These are phyloP conservation scores for Neonectria ditissima DNA, from an alignment of 2,329 filamentous ascomycete species.

Conservation along the genomic window DNA sequence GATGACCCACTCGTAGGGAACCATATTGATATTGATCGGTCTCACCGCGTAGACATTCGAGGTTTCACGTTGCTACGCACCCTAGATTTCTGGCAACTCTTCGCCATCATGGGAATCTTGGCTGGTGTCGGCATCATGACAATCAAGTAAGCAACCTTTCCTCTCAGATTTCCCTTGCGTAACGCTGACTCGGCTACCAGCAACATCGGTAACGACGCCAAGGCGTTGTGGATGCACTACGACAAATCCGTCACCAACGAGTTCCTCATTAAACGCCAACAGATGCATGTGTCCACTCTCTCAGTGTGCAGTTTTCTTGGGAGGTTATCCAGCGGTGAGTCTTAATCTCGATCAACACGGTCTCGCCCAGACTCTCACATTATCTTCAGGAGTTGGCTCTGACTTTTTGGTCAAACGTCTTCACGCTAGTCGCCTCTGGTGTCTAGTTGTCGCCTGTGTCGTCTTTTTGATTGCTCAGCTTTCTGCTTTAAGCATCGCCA, in stretches of 20 bases:
- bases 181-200: slow-evolving; percentile 57
- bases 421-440: slow-evolving; percentile 89
- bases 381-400: slow-evolving; percentile 78
- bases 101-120: slow-evolving; percentile 87
- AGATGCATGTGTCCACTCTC: slow-evolving; percentile 94
- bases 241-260: slow-evolving; percentile 78
- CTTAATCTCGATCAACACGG: background rate
- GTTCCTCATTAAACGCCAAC: slow-evolving; percentile 84
- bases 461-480: slow-evolving; percentile 86
- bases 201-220: slow-evolving; percentile 93
- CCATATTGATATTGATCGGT: slow-evolving; percentile 78
- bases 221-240: slow-evolving; percentile 89
- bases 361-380: slow-evolving; percentile 30
- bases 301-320: slow-evolving; percentile 89
- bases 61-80: slow-evolving; percentile 79
- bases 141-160: slow-evolving; percentile 79
- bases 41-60: slow-evolving; percentile 90
- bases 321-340: slow-evolving; percentile 78
- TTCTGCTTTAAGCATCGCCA: slow-evolving; percentile 77
- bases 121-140: slow-evolving; percentile 97
- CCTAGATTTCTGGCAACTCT: slow-evolving; percentile 91
- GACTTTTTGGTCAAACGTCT: slow-evolving; percentile 88
- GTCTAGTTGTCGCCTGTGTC: slow-evolving; percentile 79
- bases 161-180: background rate
- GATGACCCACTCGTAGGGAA: slow-evolving; percentile 60